Percentiles rank a stretch among this genome's conserved stretches.
These are phyloP conservation scores for Plasmodium blacklocki DNA, from an alignment of 169 alveolate species.

Conservation along the genomic window DNA sequence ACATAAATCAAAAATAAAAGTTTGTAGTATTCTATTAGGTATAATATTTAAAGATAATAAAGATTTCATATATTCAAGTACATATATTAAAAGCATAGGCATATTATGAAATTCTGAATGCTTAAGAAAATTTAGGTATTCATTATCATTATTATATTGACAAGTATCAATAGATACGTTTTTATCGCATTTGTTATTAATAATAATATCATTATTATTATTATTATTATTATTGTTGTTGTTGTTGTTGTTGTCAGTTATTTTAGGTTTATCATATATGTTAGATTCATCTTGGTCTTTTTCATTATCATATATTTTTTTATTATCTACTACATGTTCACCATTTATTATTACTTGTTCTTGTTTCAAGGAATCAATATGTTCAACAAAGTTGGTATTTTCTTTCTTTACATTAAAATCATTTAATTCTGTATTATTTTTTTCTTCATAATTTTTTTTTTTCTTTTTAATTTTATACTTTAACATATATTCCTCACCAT, in stretches of 20 bases:
- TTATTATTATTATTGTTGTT: neutral
- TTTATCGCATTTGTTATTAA: neutral
- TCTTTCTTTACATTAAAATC: neutral
- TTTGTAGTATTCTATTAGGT: slow-evolving; percentile 62
- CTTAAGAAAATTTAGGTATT: slow-evolving; percentile 3
- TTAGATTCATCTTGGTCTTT: too few species aligned
- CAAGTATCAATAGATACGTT: too few species aligned
- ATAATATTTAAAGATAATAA: slow-evolving; percentile 42
- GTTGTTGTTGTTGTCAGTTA: neutral
- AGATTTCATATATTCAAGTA: slow-evolving; percentile 66
- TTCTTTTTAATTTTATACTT: slow-evolving; percentile 41
- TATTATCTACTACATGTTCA: too few species aligned
- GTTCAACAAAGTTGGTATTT: neutral
- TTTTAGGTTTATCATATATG: neutral
- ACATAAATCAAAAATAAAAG: slow-evolving; percentile 67
- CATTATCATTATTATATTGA: neutral
- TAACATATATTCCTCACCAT: slow-evolving; percentile 39
- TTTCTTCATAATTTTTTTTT: neutral
- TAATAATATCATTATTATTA: neutral
- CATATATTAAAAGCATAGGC: slow-evolving; percentile 48
- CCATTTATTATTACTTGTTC: too few species aligned
- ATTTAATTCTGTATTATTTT: neutral
- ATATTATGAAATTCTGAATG: slow-evolving; percentile 40
- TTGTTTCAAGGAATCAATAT: too few species aligned
- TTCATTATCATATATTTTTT: too few species aligned